Conservation (phyloP, 73 alveolate species). For the Paramecium sexaurelia region DNA sequence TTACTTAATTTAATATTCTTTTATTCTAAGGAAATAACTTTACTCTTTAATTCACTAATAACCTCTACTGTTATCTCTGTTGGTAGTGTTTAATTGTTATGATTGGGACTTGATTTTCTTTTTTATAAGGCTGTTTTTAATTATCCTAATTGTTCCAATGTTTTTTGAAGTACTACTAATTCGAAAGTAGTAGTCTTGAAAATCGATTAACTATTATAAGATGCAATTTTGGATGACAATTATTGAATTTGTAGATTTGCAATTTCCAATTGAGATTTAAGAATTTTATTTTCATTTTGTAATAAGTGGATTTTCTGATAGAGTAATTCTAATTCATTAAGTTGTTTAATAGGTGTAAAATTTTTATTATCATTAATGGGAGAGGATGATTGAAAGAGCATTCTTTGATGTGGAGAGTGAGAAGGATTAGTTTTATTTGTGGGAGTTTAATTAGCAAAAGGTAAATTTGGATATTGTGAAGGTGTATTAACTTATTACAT, state of each 20-base stretch:
- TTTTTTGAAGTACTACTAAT: neutral
- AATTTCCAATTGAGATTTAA: neutral
- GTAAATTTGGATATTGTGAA: neutral
- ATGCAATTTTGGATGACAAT: neutral
- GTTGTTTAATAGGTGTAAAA: neutral
- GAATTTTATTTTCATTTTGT: conserved; percentile 5
- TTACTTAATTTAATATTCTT: neutral
- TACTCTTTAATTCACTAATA: neutral
- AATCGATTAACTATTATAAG: neutral
- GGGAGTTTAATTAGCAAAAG: neutral
- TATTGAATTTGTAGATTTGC: neutral
- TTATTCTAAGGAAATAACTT: neutral
- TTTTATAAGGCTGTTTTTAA: neutral
- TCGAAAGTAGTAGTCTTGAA: conserved; percentile 12
- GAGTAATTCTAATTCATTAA: neutral
- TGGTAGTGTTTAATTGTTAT: neutral
- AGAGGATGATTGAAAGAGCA: neutral
- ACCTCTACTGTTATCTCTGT: neutral
- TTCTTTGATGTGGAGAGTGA: neutral
- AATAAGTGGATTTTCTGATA: neutral
- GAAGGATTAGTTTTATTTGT: neutral
- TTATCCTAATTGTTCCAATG: neutral
- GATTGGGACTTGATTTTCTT: neutral
- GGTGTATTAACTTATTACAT: conserved; percentile 23
- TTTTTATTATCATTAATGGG: neutral